Base-by-base conservation (phyloP, 116 monocot genomes). In the Phalaenopsis hybrid region DNA sequence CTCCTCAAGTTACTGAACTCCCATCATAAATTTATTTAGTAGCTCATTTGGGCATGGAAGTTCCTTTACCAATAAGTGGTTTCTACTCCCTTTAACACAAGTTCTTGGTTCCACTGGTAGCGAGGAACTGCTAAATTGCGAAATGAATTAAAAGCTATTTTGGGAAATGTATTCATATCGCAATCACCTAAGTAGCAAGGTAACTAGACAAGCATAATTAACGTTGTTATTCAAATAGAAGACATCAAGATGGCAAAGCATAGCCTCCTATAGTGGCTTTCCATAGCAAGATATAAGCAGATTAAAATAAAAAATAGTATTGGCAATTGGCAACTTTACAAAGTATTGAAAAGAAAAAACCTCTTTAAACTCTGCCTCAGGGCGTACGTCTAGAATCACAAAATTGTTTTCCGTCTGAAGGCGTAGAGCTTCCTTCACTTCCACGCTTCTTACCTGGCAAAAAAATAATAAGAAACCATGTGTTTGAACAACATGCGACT, bases 341-440 rank as follows among this genome's bases (percentile, higher is more conserved):
- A 9, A 72, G 20, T 6, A 83, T 50, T 41, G 5, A 57, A 21
- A 48, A 49, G 81, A 43, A 55, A 59, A 16, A 77, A 89, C 97
- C 92, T 97, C 86, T 77, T 94, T 93, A 76, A 86, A 97, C 77
- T 97, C 97, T 25, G 93, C 97, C 81, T 88, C 97, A 11, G 97
- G 97, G 16, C 97, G 87, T 44, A 97, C 97, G 84, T 97, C 97
- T 67, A 97, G 85, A 84, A 97, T 94, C 49, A 94, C 94, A 85
- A 97, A 97, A 37, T 91, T 93, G 78, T 97, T 97, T 81, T 97
- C 97, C 70, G 90, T 87, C 75, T 97, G 97, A 75, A 97, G 92
- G 18, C 97, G 91, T n/a, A 93, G 87, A 78, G 97, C 94, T 90
- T 97, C 97, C 81, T 94, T 97, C 57, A 93, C 97, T 81, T 94